Evolutionary conservation across 208 protist species (phyloP).

Genomic region (Phytomonas francai): DNA sequence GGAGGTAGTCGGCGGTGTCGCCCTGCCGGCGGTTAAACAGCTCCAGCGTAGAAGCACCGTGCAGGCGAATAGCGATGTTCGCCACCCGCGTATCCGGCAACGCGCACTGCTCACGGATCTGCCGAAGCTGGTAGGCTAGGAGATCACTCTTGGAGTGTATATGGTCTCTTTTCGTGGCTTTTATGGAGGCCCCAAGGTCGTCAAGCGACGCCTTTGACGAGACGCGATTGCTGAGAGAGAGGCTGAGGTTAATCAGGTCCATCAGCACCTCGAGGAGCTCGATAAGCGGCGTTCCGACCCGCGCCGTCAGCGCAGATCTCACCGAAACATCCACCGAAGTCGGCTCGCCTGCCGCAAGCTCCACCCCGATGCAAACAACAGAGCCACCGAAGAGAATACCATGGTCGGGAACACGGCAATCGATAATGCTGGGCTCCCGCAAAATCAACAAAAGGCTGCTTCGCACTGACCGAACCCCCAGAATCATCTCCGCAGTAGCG

Average conservation of each 20-base stretch:
- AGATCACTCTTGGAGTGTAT: slow-evolving; percentile 9
- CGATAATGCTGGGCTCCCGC: slow-evolving; percentile 36
- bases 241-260: slow-evolving; percentile 65
- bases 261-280: slow-evolving; percentile 70
- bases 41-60: slow-evolving; percentile 38
- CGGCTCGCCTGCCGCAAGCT: slow-evolving; percentile 25
- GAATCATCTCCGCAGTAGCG: slow-evolving; percentile 35
- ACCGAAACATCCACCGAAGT: slow-evolving; percentile 29
- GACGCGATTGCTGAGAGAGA: slow-evolving; percentile 24
- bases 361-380: slow-evolving; percentile 28
- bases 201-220: neutral
- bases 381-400: slow-evolving; percentile 37
- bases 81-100: slow-evolving; percentile 36
- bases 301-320: slow-evolving; percentile 27
- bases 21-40: slow-evolving; percentile 43
- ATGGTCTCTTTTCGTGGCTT: neutral
- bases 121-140: slow-evolving; percentile 20
- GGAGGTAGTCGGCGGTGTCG: slow-evolving; percentile 33
- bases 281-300: slow-evolving; percentile 67
- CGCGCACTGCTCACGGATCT: slow-evolving; percentile 23
- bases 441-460: slow-evolving; percentile 44
- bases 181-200: neutral
- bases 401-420: slow-evolving; percentile 25
- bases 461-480: slow-evolving; percentile 39
- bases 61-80: slow-evolving; percentile 55